phyloP scores from a whole-genome alignment of 2,329 filamentous ascomycete species.

The Myriosclerotinia duriaeana region DNA sequence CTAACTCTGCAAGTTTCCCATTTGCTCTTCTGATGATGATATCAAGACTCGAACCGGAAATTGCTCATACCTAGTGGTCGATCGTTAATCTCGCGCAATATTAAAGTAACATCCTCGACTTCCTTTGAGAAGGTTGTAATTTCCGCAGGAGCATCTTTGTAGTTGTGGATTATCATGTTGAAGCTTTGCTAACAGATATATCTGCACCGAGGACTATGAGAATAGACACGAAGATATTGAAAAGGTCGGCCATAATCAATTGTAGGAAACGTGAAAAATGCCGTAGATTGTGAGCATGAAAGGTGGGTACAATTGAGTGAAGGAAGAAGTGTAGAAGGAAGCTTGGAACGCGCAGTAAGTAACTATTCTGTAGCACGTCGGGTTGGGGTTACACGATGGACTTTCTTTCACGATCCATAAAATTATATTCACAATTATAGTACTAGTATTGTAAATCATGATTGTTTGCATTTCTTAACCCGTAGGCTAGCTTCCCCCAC shows the following conservation, averaged over 20 bases:
- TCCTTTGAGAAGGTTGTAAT: not conserved
- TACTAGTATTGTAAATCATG: not conserved
- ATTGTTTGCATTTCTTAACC: not conserved
- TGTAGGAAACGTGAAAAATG: too few relatives aligned
- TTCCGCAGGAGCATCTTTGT: not conserved
- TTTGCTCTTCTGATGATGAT: too few relatives aligned
- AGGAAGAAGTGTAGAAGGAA: not conserved
- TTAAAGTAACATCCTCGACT: slow-evolving; percentile 22
- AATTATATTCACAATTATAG: not conserved
- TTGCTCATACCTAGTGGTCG: too few relatives aligned
- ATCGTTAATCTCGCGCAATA: too few relatives aligned
- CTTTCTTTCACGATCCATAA: not conserved
- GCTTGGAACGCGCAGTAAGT: not conserved
- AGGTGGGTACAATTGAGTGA: too few relatives aligned
- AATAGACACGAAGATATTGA: not conserved
- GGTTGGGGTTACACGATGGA: too few relatives aligned
- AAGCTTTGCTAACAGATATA: not conserved
- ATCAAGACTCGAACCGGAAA: too few relatives aligned
- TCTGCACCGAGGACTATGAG: not conserved
- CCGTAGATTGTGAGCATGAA: too few relatives aligned
- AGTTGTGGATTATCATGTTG: not conserved
- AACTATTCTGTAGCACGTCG: not conserved
- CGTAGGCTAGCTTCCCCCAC: not conserved
- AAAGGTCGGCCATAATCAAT: not conserved
- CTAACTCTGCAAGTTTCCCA: too few relatives aligned